Evolutionary conservation across 331 rosid genomes (phyloP).

Genomic region (Quercus lobata): DNA sequence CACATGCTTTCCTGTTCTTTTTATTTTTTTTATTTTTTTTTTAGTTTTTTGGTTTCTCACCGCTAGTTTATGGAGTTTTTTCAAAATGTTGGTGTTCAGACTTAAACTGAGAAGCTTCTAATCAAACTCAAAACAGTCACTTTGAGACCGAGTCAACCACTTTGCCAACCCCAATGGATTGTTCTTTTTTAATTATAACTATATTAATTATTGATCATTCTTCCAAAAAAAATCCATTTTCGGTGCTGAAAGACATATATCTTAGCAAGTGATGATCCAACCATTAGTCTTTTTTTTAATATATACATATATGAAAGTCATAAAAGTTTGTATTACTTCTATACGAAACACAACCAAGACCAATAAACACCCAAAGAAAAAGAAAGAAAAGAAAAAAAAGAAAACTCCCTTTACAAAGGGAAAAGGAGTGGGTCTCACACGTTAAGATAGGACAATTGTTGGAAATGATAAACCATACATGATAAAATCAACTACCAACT

Average conservation of each 20-base stretch:
- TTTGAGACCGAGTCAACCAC: no score
- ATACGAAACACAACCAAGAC: neutral
- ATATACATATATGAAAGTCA: no score
- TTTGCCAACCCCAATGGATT: no score
- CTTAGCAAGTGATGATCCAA: no score
- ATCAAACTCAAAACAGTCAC: accelerated
- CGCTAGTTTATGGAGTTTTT: no score
- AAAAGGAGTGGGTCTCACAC: conserved; percentile 16
- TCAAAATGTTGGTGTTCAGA: accelerated
- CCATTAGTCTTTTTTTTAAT: no score
- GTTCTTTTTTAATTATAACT: no score
- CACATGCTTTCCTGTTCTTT: conserved; percentile 5
- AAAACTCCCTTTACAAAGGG: neutral
- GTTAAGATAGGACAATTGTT: neutral
- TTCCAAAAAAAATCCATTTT: no score
- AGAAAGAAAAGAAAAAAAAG: neutral
- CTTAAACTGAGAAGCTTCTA: accelerated
- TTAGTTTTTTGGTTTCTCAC: no score
- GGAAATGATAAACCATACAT: neutral
- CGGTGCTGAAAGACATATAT: no score
- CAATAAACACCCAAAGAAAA: neutral
- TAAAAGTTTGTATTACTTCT: neutral
- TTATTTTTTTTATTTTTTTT: no score
- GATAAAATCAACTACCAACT: conserved; percentile 1
- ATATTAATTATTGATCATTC: no score